Base-by-base conservation (phyloP, 768 basidiomycete species). In the Trametes punicea region DNA sequence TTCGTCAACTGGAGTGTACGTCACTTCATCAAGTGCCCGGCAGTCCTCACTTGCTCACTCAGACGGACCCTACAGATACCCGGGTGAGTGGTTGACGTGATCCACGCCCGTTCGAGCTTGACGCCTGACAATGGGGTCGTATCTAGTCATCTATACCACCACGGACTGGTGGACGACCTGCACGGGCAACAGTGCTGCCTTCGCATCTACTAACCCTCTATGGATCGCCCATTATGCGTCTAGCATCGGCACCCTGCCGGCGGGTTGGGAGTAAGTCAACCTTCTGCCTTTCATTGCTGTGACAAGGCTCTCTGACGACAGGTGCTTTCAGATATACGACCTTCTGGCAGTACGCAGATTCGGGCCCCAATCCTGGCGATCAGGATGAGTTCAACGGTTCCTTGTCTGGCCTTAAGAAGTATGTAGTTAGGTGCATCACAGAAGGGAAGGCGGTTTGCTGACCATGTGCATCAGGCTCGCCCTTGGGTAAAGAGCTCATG, bases 151-250 rank as follows among this genome's bases (percentile, higher is more conserved):
- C 53, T 86, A 86, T 60, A 81, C 81, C 26, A 83, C 80, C 3
- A 84, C 82, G 10, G 72, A 78, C 65, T 87, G 85, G 85, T 88
- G 86, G 86, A 79, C 62, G 9, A 75, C 74, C 8, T 88, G 86
- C 67, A 87, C 86, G 2, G 83, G 80, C 0, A 81, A 84, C 65
- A 81, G 76, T 52, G 69, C 72, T 13, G 70, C 69, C 4, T 87
- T 87, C 59, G 75, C 65, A 1, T 51, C 63, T 3, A 77, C 71
- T 51, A 84, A 79, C 64, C 82, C 84, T 2, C 71, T 88, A 2
- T 86, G 82, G 83, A 74, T 87, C 40, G 84, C 86, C 2, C 68
- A 71, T 25, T 85, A 75, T 41, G 65, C 79, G 4, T 78, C 81
- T 7, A 60, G 67, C 23, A 67, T 80, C 18, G 83, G 82, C 2